These are phyloP conservation scores for Puccinia brachypodii DNA, from an alignment of 1,284 basidiomycete genomes.

Conservation along the genomic window DNA sequence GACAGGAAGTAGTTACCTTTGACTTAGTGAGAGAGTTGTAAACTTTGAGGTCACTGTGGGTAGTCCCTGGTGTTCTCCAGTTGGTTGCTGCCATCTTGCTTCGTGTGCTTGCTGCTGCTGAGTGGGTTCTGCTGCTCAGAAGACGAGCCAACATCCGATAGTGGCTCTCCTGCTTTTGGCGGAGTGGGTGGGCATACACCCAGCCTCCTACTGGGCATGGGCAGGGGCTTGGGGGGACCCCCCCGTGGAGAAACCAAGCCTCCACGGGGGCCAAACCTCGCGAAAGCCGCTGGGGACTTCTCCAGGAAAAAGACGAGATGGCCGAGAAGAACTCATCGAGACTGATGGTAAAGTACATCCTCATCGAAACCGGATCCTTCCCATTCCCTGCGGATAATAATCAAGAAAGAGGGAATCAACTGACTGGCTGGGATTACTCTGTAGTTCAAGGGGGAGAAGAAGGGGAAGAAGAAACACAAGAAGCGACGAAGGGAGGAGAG, in stretches of 20 bases:
- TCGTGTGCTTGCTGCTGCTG: no score
- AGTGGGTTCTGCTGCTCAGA: no score
- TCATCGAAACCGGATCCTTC: neutral
- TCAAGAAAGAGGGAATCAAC: neutral
- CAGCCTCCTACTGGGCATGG: no score
- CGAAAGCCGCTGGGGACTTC: no score
- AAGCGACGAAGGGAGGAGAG: constrained; percentile 63
- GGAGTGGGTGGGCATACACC: no score
- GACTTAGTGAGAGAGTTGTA: constrained; percentile 92
- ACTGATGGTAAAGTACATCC: constrained; percentile 34
- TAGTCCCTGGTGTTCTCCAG: constrained; percentile 11
- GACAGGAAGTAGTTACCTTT: constrained; percentile 65
- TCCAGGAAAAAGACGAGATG: constrained; percentile 3
- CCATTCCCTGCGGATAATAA: neutral
- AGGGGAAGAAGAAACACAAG: constrained; percentile 72
- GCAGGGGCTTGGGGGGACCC: no score
- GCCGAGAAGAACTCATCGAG: constrained; percentile 16
- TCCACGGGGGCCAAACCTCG: no score
- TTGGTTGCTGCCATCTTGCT: neutral
- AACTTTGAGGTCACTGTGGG: constrained; percentile 65
- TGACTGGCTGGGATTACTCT: neutral
- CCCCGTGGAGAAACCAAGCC: neutral
- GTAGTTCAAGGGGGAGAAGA: constrained; percentile 79
- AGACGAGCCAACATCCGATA: no score
- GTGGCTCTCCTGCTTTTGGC: no score